A percentile compares a stretch with the other conserved stretches of the same genome.
These are phyloP conservation scores for Blastobotrys chiropterorum DNA, from an alignment of 805 yeast species.

Conservation along the genomic window DNA sequence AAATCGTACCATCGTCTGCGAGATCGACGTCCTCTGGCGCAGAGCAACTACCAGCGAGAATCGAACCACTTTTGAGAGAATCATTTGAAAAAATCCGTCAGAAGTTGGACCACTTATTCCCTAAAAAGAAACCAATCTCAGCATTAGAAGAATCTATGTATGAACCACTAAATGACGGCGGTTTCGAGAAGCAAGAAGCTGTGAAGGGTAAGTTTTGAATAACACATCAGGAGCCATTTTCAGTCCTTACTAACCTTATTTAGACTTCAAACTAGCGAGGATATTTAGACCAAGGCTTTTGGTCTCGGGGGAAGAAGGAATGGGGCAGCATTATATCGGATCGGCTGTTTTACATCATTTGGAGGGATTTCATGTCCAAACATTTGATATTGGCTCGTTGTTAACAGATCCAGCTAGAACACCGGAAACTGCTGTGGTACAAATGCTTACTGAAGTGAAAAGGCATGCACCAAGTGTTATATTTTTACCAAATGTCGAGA, in stretches of 20 bases:
- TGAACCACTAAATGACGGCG: constrained; percentile 54
- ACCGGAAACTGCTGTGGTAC: constrained; percentile 78
- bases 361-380: constrained; percentile 87
- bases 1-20: constrained; percentile 88
- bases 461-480: constrained; percentile 85
- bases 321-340: constrained; percentile 82
- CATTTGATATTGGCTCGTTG: constrained; percentile 71
- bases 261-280: constrained; percentile 46
- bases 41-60: constrained; percentile 69
- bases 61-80: constrained; percentile 55
- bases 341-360: constrained; percentile 73
- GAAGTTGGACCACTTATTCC: constrained; percentile 52
- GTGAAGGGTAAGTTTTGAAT: constrained; percentile 27
- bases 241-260: neutral
- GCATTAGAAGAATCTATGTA: constrained; percentile 65
- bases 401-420: constrained; percentile 74
- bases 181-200: constrained; percentile 64
- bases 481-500: constrained; percentile 74
- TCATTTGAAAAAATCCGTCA: constrained; percentile 42
- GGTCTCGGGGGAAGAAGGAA: constrained; percentile 66
- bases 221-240: neutral
- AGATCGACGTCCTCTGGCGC: constrained; percentile 71
- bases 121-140: constrained; percentile 48
- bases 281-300: constrained; percentile 77
- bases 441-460: constrained; percentile 77